Evolutionary conservation across 352 stramenopile species (phyloP).

Genomic region (Porosira glacialis): DNA sequence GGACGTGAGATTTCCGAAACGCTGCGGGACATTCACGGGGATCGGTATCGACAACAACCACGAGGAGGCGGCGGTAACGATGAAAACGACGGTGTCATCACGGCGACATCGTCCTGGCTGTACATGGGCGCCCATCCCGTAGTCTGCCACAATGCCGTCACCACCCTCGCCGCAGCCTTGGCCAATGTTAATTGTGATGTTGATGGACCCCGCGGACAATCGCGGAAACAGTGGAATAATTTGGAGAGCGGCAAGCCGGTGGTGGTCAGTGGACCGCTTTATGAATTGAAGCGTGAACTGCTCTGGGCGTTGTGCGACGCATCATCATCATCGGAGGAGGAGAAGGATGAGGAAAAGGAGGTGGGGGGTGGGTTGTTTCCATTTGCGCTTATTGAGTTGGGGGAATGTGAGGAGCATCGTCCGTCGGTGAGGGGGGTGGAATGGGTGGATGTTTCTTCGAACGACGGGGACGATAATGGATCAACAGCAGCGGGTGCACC

Average conservation of each 20-base stretch:
- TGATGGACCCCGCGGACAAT: too few species aligned
- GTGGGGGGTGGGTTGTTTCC: too few species aligned
- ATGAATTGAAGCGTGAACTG: slow-evolving; percentile 61
- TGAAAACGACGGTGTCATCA: too few species aligned
- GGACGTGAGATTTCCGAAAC: slow-evolving; percentile 56
- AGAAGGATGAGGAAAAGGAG: too few species aligned
- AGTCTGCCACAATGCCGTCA: slow-evolving; percentile 41
- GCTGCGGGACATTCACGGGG: slow-evolving; percentile 29
- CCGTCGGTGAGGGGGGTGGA: slow-evolving; percentile 43
- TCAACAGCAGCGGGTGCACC: too few species aligned
- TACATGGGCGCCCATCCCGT: slow-evolving; percentile 67
- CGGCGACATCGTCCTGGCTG: slow-evolving; percentile 60
- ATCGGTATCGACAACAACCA: too few species aligned
- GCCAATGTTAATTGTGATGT: slow-evolving; percentile 69
- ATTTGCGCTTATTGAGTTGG: slow-evolving; percentile 63
- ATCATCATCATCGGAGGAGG: slow-evolving; percentile 18
- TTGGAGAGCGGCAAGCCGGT: slow-evolving; percentile 9
- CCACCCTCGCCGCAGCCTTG: slow-evolving; percentile 51
- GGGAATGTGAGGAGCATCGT: slow-evolving; percentile 64
- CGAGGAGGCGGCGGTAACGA: too few species aligned
- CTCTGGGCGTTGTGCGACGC: slow-evolving; percentile 62
- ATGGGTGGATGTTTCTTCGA: slow-evolving; percentile 44
- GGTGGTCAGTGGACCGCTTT: slow-evolving; percentile 51
- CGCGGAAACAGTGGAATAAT: slow-evolving; percentile 22
- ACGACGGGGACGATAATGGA: slow-evolving; percentile 14